Conservation (phyloP, 1,284 basidiomycete genomes). For the Agaricales sp. region DNA sequence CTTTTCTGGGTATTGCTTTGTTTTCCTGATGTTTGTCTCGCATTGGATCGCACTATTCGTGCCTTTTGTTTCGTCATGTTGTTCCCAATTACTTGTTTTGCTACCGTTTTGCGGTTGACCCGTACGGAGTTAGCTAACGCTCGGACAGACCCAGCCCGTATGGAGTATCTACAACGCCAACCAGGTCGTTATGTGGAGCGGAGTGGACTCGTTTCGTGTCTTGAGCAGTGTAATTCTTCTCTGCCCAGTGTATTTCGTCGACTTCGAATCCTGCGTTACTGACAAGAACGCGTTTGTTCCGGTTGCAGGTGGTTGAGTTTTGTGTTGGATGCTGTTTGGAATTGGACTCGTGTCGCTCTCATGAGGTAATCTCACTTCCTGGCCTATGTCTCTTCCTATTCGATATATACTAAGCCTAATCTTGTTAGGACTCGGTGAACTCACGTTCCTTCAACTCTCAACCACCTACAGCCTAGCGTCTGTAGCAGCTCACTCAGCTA, state of each 20-base stretch:
- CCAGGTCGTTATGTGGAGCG: no score
- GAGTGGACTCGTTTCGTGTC: no score
- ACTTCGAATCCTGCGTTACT: no score
- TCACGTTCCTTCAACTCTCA: slow-evolving; percentile 91
- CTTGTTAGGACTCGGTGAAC: slow-evolving; percentile 71
- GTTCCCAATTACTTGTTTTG: no score
- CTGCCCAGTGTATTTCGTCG: no score
- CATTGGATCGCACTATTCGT: neutral
- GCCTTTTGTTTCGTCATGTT: no score
- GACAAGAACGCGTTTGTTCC: no score
- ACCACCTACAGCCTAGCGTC: slow-evolving; percentile 71
- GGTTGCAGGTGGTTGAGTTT: slow-evolving; percentile 72
- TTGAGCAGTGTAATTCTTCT: no score
- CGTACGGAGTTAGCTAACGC: no score
- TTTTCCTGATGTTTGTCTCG: neutral
- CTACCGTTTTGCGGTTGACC: neutral
- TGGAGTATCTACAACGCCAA: no score
- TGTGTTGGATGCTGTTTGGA: slow-evolving; percentile 75
- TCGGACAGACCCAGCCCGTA: no score
- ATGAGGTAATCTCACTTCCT: slow-evolving; percentile 41
- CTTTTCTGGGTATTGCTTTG: neutral
- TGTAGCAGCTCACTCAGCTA: slow-evolving; percentile 69
- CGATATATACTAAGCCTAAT: slow-evolving; percentile 5
- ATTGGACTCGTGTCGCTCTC: slow-evolving; percentile 89
- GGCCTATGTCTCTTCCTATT: neutral